Conservation (phyloP, 1,284 basidiomycete genomes). For the Testicularia cyperi region DNA sequence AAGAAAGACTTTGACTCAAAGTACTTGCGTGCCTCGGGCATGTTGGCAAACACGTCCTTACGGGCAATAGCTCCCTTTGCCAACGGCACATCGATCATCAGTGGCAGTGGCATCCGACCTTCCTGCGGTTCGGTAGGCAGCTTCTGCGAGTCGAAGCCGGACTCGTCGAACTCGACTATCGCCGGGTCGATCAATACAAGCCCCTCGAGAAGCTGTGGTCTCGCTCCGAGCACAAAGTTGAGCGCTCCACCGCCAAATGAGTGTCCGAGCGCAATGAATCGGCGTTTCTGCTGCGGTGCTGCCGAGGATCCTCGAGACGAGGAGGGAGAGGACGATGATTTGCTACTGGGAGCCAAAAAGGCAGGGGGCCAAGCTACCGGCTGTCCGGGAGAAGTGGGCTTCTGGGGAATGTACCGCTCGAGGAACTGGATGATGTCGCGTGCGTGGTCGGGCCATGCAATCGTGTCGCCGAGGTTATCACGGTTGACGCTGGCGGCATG, state of each 20-base stretch:
- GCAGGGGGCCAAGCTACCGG: conserved; percentile 38
- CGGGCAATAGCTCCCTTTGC: conserved; percentile 67
- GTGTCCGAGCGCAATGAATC: conserved; percentile 73
- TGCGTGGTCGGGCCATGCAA: conserved; percentile 71
- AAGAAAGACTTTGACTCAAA: conserved; percentile 72
- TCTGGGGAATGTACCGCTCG: conserved; percentile 66
- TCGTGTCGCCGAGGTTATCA: conserved; percentile 65
- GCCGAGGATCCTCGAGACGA: too few species aligned
- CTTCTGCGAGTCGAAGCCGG: conserved; percentile 5
- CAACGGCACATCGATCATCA: conserved; percentile 41
- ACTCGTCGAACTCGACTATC: conserved; percentile 62
- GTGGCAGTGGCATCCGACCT: too few species aligned
- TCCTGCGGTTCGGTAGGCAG: conserved; percentile 8
- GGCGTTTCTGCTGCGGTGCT: conserved; percentile 12
- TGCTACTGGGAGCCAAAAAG: conserved; percentile 5
- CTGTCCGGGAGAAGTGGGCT: not conserved
- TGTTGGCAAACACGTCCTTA: conserved; percentile 68
- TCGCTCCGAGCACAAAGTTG: conserved; percentile 67
- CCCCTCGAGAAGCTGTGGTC: conserved; percentile 71
- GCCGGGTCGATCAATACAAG: conserved; percentile 80
- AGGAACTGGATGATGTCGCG: conserved; percentile 76
- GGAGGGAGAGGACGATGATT: too few species aligned
- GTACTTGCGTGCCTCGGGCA: conserved; percentile 25
- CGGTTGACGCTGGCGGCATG: conserved; percentile 72
- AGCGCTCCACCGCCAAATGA: conserved; percentile 65